Evolutionary conservation across 23 red algal species (phyloP).

Genomic region (Agarophyton chilense): DNA sequence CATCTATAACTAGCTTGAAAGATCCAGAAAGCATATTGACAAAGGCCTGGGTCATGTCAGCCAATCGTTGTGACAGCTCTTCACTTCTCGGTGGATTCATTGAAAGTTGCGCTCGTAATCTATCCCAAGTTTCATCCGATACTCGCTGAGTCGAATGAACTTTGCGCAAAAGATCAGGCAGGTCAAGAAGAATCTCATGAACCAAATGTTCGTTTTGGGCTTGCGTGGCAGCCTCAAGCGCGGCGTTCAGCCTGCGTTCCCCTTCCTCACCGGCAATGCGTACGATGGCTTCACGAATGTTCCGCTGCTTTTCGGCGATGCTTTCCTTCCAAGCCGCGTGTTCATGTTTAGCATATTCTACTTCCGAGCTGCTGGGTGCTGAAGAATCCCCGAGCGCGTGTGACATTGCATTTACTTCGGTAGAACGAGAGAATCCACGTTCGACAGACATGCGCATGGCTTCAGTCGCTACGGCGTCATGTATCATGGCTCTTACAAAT

Average conservation of each 20-base stretch:
- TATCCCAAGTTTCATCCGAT: slow-evolving; percentile 37
- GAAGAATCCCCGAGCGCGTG: slow-evolving; percentile 12
- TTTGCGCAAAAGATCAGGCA: slow-evolving; percentile 9
- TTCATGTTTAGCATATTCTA: slow-evolving; percentile 36
- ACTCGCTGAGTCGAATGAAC: slow-evolving; percentile 11
- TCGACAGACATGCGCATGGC: slow-evolving; percentile 27
- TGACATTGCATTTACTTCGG: background rate
- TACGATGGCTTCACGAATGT: slow-evolving; percentile 46
- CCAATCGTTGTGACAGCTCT: slow-evolving; percentile 35
- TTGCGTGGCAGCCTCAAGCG: slow-evolving; percentile 16
- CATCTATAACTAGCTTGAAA: background rate
- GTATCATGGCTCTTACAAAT: slow-evolving; percentile 40
- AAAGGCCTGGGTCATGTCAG: slow-evolving; percentile 25
- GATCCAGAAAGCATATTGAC: slow-evolving; percentile 17
- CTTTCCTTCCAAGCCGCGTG: slow-evolving; percentile 42
- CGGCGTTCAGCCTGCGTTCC: slow-evolving; percentile 23
- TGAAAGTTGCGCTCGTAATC: slow-evolving; percentile 13
- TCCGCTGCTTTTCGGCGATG: slow-evolving; percentile 39
- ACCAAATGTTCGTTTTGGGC: slow-evolving; percentile 43
- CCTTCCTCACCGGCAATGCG: slow-evolving; percentile 35
- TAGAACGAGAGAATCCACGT: slow-evolving; percentile 36
- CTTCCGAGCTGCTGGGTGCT: background rate
- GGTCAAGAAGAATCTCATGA: slow-evolving; percentile 53
- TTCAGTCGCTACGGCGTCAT: slow-evolving; percentile 54
- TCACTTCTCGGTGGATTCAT: slow-evolving; percentile 42